Conservation (phyloP, 495 filamentous ascomycete species). For the Penicillium taxi region DNA sequence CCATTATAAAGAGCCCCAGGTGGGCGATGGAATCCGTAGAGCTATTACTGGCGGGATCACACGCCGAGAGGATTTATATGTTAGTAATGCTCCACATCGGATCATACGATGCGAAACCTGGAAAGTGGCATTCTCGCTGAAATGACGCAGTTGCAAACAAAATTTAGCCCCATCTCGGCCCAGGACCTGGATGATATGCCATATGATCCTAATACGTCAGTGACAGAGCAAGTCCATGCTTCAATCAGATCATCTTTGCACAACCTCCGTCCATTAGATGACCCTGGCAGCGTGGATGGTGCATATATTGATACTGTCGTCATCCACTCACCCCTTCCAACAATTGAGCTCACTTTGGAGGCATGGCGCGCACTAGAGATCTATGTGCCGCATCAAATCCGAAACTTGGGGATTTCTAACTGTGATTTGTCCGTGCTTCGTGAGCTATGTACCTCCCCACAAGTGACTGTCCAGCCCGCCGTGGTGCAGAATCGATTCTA, state of each 20-base stretch:
- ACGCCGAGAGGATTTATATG: constrained; percentile 53
- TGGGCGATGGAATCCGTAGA: constrained; percentile 54
- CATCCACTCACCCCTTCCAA: constrained; percentile 60
- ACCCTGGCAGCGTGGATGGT: constrained; percentile 25
- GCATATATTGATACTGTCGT: constrained; percentile 66
- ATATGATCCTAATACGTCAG: constrained; percentile 44
- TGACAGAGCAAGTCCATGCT: constrained; percentile 53
- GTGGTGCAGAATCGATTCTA: constrained; percentile 75
- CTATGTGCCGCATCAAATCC: constrained; percentile 57
- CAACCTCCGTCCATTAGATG: constrained; percentile 44
- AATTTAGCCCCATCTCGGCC: constrained; percentile 57
- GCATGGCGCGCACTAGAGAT: constrained; percentile 57
- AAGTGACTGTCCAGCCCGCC: constrained; percentile 44
- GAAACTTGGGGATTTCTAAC: constrained; percentile 68
- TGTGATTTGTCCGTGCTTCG: constrained; percentile 46
- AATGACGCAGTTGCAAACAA: constrained; percentile 63
- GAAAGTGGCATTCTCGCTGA: constrained; percentile 2
- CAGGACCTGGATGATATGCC: constrained; percentile 55
- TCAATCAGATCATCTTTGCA: constrained; percentile 61
- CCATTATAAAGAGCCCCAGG: constrained; percentile 70
- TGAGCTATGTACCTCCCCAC: constrained; percentile 36
- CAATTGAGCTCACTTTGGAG: constrained; percentile 48
- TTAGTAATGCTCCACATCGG: constrained; percentile 22
- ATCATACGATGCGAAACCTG: not conserved
- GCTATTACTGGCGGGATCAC: constrained; percentile 51